Conservation (phyloP, 805 yeast species). For the Starmerella potacharoeniae region DNA sequence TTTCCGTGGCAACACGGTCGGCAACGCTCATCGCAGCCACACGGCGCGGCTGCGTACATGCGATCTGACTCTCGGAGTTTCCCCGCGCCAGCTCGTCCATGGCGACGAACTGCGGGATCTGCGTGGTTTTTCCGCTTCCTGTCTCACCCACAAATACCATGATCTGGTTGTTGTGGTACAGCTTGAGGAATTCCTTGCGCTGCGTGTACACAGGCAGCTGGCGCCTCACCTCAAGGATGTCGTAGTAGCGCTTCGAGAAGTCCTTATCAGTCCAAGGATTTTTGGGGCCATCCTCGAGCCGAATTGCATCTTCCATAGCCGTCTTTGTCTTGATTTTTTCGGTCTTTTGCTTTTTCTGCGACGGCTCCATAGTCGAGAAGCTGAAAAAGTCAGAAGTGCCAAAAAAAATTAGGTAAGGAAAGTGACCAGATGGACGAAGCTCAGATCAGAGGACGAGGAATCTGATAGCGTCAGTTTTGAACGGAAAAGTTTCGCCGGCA, state of each 20-base stretch:
- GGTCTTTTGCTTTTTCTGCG: conserved; percentile 10
- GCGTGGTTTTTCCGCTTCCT: conserved; percentile 98
- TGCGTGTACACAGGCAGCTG: conserved; percentile 91
- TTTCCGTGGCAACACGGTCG: conserved; percentile 84
- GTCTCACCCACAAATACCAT: conserved; percentile 99
- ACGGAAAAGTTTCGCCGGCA: too few relatives aligned
- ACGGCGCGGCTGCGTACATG: conserved; percentile 93
- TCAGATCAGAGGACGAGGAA: background rate
- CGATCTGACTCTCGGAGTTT: conserved; percentile 68
- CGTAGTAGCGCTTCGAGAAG: conserved; percentile 58
- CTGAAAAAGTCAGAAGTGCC: background rate
- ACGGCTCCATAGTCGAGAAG: conserved; percentile 8
- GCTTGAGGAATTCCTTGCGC: conserved; percentile 72
- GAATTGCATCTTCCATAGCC: conserved; percentile 27
- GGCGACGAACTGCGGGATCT: conserved; percentile 89
- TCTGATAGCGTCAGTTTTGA: too few relatives aligned
- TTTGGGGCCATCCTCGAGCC: conserved; percentile 35
- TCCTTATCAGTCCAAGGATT: conserved; percentile 73
- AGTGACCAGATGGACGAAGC: background rate
- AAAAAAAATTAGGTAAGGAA: conserved; percentile 5
- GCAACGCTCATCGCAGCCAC: conserved; percentile 78
- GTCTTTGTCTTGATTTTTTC: conserved; percentile 20
- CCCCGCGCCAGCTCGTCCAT: conserved; percentile 85
- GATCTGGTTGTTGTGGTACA: conserved; percentile 79
- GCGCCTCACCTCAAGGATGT: conserved; percentile 66